Base-by-base conservation (phyloP, 2,329 filamentous ascomycete genomes). In the Colletotrichum liriopes region DNA sequence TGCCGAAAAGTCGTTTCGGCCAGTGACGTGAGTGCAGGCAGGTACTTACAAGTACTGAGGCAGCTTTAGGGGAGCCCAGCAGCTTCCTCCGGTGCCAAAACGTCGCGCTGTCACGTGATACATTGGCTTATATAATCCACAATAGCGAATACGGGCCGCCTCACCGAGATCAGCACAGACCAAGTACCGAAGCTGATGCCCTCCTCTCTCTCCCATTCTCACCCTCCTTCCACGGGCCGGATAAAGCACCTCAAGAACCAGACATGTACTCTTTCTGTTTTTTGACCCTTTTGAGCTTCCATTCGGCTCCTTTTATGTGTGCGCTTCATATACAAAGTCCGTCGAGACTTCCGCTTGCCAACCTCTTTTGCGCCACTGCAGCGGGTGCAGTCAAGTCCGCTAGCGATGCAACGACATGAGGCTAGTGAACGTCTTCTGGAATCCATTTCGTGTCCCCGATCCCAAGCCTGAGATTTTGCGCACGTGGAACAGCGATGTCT, bases 91-190 rank as follows among this genome's bases (percentile, higher is more conserved):
- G 52, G 26, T 64, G 55, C 64, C 68, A 72, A 67, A 62, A 8
- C 29, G 51, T 63, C 72, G 70, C 72, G 72, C 6, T 49, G 35
- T 68, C 72, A 74, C 72, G 72, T 73, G 72, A 71, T 14, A 0
- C 2, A 20, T 16, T 2, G 3, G 47, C 61, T 64, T 64, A 41
- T 9, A 16, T 54, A 23, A 43, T 54, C n/a, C 7, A 14, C 5
- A 1, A n/a, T 45, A 20, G 20, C 43, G 39, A 12, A 5, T 20
- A 18, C 20, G 49, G 49, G 11, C 7, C 12, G 5, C 35, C n/a
- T 39, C 35, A 39, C n/a, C 35, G 20, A 56, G 12, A 16, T 16
- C n/a, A 56, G 54, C 35, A 56, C 35, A 37, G 51, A 18, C 47
- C 32, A 55, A n/a, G 7, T 23, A 35, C 8, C 3, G 9, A 20